These are phyloP conservation scores for Kodamaea fukazawae DNA, from an alignment of 805 yeast genomes.

Conservation along the genomic window DNA sequence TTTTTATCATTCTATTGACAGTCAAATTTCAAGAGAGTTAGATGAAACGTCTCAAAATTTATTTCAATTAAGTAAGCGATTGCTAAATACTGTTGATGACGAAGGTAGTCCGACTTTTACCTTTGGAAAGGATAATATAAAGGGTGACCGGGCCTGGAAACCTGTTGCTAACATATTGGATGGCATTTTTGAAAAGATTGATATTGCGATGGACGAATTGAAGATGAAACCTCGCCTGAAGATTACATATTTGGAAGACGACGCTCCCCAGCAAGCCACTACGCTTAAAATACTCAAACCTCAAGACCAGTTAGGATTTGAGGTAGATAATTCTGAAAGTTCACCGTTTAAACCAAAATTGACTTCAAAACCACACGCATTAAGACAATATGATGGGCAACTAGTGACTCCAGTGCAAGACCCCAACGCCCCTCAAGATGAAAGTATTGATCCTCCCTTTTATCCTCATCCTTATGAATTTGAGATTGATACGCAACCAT, in stretches of 20 bases:
- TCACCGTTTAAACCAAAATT: slow-evolving; percentile 78
- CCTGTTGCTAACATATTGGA: slow-evolving; percentile 63
- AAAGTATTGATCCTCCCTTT: slow-evolving; percentile 45
- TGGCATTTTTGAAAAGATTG: slow-evolving; percentile 70
- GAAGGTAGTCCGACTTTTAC: slow-evolving; percentile 21
- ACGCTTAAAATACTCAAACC: slow-evolving; percentile 54
- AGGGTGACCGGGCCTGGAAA: slow-evolving; percentile 53
- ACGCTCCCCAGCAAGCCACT: slow-evolving; percentile 8
- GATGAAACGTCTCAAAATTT: slow-evolving; percentile 41
- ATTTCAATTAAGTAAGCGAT: slow-evolving; percentile 44
- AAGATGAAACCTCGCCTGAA: slow-evolving; percentile 13
- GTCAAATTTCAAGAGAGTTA: slow-evolving; percentile 37
- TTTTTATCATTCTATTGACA: slow-evolving; percentile 66
- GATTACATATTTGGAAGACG: slow-evolving; percentile 53
- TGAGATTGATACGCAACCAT: slow-evolving; percentile 70
- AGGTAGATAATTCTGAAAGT: slow-evolving; percentile 65
- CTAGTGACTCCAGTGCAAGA: slow-evolving; percentile 24
- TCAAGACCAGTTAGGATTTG: slow-evolving; percentile 54
- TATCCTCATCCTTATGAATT: slow-evolving; percentile 76
- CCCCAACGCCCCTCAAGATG: slow-evolving; percentile 12
- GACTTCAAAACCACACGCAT: slow-evolving; percentile 67
- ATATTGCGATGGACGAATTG: slow-evolving; percentile 57
- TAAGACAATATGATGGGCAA: slow-evolving; percentile 54
- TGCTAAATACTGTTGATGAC: slow-evolving; percentile 33
- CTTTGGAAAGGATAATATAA: slow-evolving; percentile 43